Evolutionary conservation across 2,329 filamentous ascomycete species (phyloP).

Genomic region (Dothideomycetes sp.): DNA sequence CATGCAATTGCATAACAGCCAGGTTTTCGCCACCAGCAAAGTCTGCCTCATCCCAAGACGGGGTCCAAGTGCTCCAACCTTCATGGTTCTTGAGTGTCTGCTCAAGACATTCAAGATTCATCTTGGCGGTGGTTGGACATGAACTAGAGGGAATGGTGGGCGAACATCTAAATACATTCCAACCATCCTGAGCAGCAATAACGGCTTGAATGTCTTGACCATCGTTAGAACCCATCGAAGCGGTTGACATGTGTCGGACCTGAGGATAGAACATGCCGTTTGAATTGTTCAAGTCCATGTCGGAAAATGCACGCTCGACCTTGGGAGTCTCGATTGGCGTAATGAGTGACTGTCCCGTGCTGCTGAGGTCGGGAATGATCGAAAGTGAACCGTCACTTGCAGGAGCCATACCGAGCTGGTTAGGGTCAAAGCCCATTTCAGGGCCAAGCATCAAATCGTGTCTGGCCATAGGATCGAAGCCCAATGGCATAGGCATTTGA

Average conservation of each 20-base stretch:
- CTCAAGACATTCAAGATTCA: conserved; percentile 44
- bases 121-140: conserved; percentile 42
- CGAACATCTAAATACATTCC: conserved; percentile 45
- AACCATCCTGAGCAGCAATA: conserved; percentile 42
- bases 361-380: conserved; percentile 38
- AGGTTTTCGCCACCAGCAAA: conserved; percentile 39
- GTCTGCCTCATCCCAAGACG: conserved; percentile 41
- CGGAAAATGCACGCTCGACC: conserved; percentile 39
- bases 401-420: conserved; percentile 27
- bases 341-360: conserved; percentile 31
- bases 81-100: conserved; percentile 43
- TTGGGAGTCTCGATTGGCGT: conserved; percentile 40
- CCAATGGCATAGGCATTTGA: conserved; percentile 36
- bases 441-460: conserved; percentile 38
- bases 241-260: conserved; percentile 33
- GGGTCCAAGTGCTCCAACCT: conserved; percentile 43
- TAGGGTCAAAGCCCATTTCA: conserved; percentile 37
- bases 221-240: conserved; percentile 14
- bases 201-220: conserved; percentile 38
- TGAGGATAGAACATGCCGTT: conserved; percentile 31
- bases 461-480: conserved; percentile 35
- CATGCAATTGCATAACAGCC: conserved; percentile 40
- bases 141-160: conserved; percentile 39
- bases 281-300: conserved; percentile 37
- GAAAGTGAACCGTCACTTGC: conserved; percentile 34